Evolutionary conservation across 352 stramenopile genomes (phyloP), one percentile per base, ranked within the genome.

Genomic region (Nothophytophthora sp.): DNA sequence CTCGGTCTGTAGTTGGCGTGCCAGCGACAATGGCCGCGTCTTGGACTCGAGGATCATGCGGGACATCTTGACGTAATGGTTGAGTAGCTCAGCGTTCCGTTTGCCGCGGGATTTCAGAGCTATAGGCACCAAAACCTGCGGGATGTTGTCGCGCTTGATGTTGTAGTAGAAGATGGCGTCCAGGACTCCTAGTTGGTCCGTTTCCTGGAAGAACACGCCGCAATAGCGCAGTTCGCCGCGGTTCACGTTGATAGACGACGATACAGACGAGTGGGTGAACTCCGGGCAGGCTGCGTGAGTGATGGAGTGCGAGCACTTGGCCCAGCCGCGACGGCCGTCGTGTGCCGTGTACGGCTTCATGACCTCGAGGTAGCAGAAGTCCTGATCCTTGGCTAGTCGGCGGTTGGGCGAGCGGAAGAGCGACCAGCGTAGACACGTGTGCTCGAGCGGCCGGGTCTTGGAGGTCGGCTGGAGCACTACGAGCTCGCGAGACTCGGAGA

Each of bases 351-450:
- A 91, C 1, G 73, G 70, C 59, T 81, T 84, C 74, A 87, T 86
- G 46, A 79, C 62, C 50, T 90, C 79, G 8, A 92, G 50, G 54
- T 89, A 88, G 52, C 77, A 90, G 48, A 89, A 88, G 50, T 92
- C 81, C 51, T 86, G 81, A 32, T 73, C 74, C 9, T 72, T 79
- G 20, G 76, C 77, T 0, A 92, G 33, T 4, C 71, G 43, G 10
- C 63, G 73, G 51, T 67, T 79, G 6, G 81, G 81, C 9, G 75
- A 81, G 37, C 81, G 73, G 55, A 80, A 79, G 5, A 84, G 65
- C 46, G 80, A 86, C 78, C 79, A 90, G n/a, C 79, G 72, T 35
- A 92, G 50, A 50, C 76, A 77, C 22, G 65, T 79, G 58, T 76
- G 82, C 52, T 80, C 67, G 33, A 83, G 70, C 15, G 78, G 72